Conservation (phyloP, 352 stramenopile genomes). For the Phytophthora pistaciae region DNA sequence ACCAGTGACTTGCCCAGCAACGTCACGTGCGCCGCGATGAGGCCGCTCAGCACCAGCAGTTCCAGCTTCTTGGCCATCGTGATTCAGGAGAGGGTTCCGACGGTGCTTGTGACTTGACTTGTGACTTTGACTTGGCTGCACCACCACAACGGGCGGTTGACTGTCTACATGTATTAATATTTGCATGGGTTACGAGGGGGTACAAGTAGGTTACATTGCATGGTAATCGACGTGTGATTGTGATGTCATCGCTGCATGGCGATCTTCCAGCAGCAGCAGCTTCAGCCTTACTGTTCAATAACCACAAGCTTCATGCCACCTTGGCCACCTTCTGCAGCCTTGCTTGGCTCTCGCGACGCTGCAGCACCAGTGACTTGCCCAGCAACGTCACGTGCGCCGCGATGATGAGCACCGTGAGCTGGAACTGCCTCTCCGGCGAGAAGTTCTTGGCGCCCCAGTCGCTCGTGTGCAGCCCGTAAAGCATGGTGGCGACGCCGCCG, state of each 20-base stretch:
- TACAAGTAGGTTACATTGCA: neutral
- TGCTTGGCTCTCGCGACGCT: conserved; percentile 13
- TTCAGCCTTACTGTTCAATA: too few relatives aligned
- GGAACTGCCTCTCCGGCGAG: conserved; percentile 46
- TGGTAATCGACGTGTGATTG: neutral
- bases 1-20: conserved; percentile 50
- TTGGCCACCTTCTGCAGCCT: conserved; percentile 28
- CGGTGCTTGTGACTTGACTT: neutral
- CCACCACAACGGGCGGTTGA: neutral
- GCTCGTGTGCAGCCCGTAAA: conserved; percentile 54
- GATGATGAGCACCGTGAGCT: conserved; percentile 57
- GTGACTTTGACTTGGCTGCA: neutral
- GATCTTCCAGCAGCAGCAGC: too few relatives aligned
- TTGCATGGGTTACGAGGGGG: neutral
- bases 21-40: conserved; percentile 59
- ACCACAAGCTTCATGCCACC: conserved; percentile 13
- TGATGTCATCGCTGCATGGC: too few relatives aligned
- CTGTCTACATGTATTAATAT: too few relatives aligned
- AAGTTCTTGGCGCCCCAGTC: conserved; percentile 47
- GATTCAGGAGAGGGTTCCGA: conserved; percentile 4
- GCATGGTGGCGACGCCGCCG: conserved; percentile 42
- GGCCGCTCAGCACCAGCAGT: conserved; percentile 56
- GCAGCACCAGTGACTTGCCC: conserved; percentile 38
- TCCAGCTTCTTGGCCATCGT: conserved; percentile 68
- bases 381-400: conserved; percentile 62